Evolutionary conservation across 805 yeast species (phyloP), one percentile per base, ranked within the genome.

Genomic region (Ogataea polymorpha): DNA sequence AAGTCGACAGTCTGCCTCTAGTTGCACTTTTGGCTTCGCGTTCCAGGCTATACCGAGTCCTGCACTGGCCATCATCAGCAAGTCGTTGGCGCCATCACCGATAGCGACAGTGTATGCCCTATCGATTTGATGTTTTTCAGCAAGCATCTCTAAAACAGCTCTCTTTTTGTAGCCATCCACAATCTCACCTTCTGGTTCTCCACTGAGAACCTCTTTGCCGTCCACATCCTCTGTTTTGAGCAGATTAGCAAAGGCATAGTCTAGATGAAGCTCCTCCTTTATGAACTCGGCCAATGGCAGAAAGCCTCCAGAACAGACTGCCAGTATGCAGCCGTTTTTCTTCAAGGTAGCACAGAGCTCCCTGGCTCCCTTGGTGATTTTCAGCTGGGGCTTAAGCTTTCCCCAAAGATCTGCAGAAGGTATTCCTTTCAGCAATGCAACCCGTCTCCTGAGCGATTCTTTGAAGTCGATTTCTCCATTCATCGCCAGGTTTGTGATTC

Each of bases 41-140:
- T 88, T 86, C 95, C 96, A 93, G 0, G 99, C 99, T 39, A 93
- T 72, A 15, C 99, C 99, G 59, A 79, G 85, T 0, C 98, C 98
- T 2, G 96, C 96, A 11, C 66, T 77, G 2, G 69, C 75, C 98
- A 93, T 93, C 89, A 95, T 95, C 32, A 77, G 75, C 57, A 93
- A 68, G 65, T 93, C 99, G 56, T 93, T 93, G 17, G 98, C 96
- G 27, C 99, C 99, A 60, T 93, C 98, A 26, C 98, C 98, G 27
- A 91, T 85, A 35, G 96, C 96, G 33, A 86, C 82, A 1, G 82
- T 81, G 4, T 70, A 58, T 31, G 59, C 59, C 9, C 78, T 65
- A 16, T 74, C 75, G 25, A 85, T 67, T 9, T 62, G 62, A 49
- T 80, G 82, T 29, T 71, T 72, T 5, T 61, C 50, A 1, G 91